Conservation (phyloP, 2,329 filamentous ascomycete species). For the Cladosporium oxysporum region DNA sequence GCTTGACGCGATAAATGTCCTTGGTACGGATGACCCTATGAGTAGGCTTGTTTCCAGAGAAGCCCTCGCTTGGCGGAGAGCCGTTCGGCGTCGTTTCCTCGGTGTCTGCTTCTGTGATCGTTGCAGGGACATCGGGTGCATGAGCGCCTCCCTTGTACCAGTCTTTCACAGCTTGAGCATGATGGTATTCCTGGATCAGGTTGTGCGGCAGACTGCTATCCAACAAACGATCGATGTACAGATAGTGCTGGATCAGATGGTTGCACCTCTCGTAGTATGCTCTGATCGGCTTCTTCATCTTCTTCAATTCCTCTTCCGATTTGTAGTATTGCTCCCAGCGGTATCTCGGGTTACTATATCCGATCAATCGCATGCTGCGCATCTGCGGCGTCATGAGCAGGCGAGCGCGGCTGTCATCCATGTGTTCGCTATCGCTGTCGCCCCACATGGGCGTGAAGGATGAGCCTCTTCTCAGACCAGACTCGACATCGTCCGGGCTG, state of each 20-base stretch:
- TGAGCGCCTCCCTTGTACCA: conserved; percentile 14
- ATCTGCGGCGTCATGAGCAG: conserved; percentile 63
- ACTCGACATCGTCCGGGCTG: conserved; percentile 7
- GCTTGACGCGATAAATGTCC: conserved; percentile 73
- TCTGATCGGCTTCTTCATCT: conserved; percentile 72
- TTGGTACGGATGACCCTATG: conserved; percentile 72
- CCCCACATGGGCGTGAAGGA: conserved; percentile 19
- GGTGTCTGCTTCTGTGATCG: conserved; percentile 71
- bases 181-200: conserved; percentile 84
- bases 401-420: conserved; percentile 41
- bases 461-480: conserved; percentile 8
- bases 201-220: conserved; percentile 92
- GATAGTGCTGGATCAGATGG: conserved; percentile 83
- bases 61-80: conserved; percentile 23
- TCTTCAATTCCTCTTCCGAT: conserved; percentile 69
- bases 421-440: conserved; percentile 19
- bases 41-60: conserved; percentile 20
- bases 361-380: conserved; percentile 83
- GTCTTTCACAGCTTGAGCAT: conserved; percentile 44
- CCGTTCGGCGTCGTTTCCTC: conserved; percentile 50
- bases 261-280: conserved; percentile 90
- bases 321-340: conserved; percentile 86
- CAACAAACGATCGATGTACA: conserved; percentile 87
- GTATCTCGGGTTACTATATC: conserved; percentile 82
- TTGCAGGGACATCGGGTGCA: conserved; percentile 62